These are phyloP conservation scores for Leucosporidium creatinivorum DNA, from an alignment of 768 basidiomycete genomes.

Conservation along the genomic window DNA sequence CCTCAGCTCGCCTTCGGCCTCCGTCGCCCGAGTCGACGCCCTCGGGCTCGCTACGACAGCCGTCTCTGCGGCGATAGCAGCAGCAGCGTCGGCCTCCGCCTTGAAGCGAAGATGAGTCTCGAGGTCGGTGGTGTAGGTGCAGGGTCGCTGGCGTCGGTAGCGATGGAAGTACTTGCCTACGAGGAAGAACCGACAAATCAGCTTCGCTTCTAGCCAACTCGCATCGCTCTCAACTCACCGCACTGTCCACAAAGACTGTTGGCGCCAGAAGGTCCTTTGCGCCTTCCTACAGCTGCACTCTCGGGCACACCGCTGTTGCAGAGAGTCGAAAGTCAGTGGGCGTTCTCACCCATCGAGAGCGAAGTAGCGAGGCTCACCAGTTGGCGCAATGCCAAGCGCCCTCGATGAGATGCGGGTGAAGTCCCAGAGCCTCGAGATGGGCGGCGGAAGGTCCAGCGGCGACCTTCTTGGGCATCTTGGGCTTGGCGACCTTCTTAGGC, in stretches of 20 bases:
- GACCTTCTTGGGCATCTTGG: slow-evolving; percentile 1
- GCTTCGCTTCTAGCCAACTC: slow-evolving; percentile 1
- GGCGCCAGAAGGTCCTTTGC: slow-evolving; percentile 83
- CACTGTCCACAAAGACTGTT: slow-evolving; percentile 88
- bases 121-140: slow-evolving; percentile 68
- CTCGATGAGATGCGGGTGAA: slow-evolving; percentile 56
- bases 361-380: slow-evolving; percentile 18
- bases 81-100: background rate
- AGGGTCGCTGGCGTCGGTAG: slow-evolving; percentile 70
- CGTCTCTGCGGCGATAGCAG: background rate
- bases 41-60: background rate
- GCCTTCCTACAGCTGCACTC: slow-evolving; percentile 69
- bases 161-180: slow-evolving; percentile 85
- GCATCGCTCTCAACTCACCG: slow-evolving; percentile 52
- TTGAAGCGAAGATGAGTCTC: slow-evolving; percentile 51
- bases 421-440: slow-evolving; percentile 9
- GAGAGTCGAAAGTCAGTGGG: too few relatives aligned
- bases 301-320: slow-evolving; percentile 64
- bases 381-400: slow-evolving; percentile 93
- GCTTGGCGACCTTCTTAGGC: background rate
- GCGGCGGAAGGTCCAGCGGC: background rate
- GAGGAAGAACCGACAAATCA: background rate
- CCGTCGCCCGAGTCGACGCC: background rate
- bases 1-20: background rate
- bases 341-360: background rate